Base-by-base conservation (phyloP, 371 early-diverging fungal species). In the Blakeslea trispora region DNA sequence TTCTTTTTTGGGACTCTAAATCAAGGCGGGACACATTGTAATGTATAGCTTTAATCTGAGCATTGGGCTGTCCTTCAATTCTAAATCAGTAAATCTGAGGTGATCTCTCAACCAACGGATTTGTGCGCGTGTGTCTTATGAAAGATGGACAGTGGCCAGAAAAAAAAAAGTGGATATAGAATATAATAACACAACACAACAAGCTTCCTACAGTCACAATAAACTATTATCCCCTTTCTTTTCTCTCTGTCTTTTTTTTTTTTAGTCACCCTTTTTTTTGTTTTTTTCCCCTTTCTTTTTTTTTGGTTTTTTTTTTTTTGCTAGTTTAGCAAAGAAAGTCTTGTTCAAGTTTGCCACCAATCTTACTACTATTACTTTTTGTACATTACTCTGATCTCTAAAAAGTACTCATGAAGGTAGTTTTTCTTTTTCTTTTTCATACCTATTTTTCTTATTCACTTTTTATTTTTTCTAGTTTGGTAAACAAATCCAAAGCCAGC, bases 401-500 rank as follows among this genome's bases (percentile, higher is more conserved):
- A 23, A 49, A 5, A 35, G 19, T 35, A 11, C 42, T 24, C 17
- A 51, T 39, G 41, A 34, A 48, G 42, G 49, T 31, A 28, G n/a
- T n/a, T n/a, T n/a, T n/a, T n/a, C n/a, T n/a, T 37, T 37, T 13
- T 14, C 37, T 10, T 13, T 13, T 32, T 32, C 32, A 10, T 32
- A 6, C 32, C 32, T 50, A 1, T 19, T 34, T 14, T 34, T 35
- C 32, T 34, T 54, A 22, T 54, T 54, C 37, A 34, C 47, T 50
- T 32, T 50, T 28, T 50, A 22, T 40, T 11, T 23, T 7, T 19
- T 17, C 32, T 37, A 97, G 95, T 97, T 97, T 76, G 97, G 97
- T 75, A 97, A 97, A 77, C 92, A 91, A 75, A 94, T 97, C 59
- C 92, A 92, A 77, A 86, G 86, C 61, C 93, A 93, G 66, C 91